phyloP scores from a whole-genome alignment of 352 stramenopile species.

The Globisporangium paddicum region DNA sequence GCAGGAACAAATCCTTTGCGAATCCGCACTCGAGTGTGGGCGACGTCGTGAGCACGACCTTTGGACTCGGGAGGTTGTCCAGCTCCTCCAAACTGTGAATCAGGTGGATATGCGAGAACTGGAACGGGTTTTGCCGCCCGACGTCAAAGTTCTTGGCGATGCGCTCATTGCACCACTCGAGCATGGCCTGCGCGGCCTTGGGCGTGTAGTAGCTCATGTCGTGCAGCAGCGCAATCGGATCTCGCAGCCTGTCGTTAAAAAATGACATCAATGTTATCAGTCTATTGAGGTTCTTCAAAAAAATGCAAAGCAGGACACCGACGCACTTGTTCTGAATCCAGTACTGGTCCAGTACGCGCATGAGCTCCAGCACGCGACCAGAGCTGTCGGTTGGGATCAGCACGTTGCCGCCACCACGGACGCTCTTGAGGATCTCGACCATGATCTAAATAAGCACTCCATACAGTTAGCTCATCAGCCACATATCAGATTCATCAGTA shows the following conservation, averaged over 20 bases:
- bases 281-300: neutral
- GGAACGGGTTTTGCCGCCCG: constrained; percentile 83
- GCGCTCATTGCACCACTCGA: constrained; percentile 88
- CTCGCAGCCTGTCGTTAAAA: constrained; percentile 41
- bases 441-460: constrained; percentile 80
- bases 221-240: constrained; percentile 84
- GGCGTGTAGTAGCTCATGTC: constrained; percentile 89
- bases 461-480: constrained; percentile 9
- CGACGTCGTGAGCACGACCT: constrained; percentile 83
- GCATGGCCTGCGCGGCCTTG: constrained; percentile 85
- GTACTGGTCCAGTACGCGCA: constrained; percentile 93
- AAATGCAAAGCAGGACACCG: neutral
- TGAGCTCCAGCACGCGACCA: constrained; percentile 93
- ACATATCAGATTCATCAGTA: neutral
- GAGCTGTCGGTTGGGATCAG: constrained; percentile 94
- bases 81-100: constrained; percentile 85
- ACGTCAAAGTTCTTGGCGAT: constrained; percentile 90
- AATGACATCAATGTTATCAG: neutral
- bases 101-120: constrained; percentile 87
- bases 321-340: constrained; percentile 94
- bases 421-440: constrained; percentile 90
- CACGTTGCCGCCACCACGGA: constrained; percentile 92
- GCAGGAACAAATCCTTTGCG: constrained; percentile 81
- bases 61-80: constrained; percentile 80
- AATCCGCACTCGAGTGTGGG: constrained; percentile 78